phyloP scores from a whole-genome alignment of 805 yeast genomes.

The Ogataea pignaliae region DNA sequence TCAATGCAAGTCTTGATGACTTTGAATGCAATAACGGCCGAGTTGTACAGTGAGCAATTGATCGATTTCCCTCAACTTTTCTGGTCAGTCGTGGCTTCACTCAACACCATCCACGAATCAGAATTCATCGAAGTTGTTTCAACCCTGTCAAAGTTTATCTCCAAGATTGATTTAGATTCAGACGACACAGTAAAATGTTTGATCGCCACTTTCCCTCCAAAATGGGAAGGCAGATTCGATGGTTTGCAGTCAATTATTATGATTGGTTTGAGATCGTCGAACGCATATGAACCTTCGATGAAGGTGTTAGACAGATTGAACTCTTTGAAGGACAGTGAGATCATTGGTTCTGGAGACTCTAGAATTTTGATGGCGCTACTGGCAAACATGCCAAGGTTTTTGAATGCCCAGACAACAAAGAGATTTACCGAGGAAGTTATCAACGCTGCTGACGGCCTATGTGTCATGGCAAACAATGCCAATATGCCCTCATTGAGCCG shows the following conservation, averaged over 20 bases:
- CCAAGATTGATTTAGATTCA: conserved; percentile 82
- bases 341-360: conserved; percentile 68
- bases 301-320: conserved; percentile 70
- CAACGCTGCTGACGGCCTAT: conserved; percentile 52
- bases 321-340: conserved; percentile 61
- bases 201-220: conserved; percentile 83
- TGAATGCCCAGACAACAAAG: conserved; percentile 68
- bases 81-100: conserved; percentile 92
- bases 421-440: conserved; percentile 46
- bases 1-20: conserved; percentile 98
- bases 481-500: conserved; percentile 56
- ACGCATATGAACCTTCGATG: conserved; percentile 73
- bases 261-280: conserved; percentile 79
- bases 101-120: conserved; percentile 85
- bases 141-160: conserved; percentile 73
- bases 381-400: conserved; percentile 77
- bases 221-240: conserved; percentile 93
- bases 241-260: conserved; percentile 78
- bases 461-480: conserved; percentile 53
- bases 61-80: conserved; percentile 89
- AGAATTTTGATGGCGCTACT: conserved; percentile 69
- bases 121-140: conserved; percentile 88
- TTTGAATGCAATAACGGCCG: conserved; percentile 85
- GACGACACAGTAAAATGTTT: conserved; percentile 81
- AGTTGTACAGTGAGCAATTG: conserved; percentile 69